Evolutionary conservation across 1,284 basidiomycete species (phyloP).

Genomic region (Moesziomyces globuligerus): DNA sequence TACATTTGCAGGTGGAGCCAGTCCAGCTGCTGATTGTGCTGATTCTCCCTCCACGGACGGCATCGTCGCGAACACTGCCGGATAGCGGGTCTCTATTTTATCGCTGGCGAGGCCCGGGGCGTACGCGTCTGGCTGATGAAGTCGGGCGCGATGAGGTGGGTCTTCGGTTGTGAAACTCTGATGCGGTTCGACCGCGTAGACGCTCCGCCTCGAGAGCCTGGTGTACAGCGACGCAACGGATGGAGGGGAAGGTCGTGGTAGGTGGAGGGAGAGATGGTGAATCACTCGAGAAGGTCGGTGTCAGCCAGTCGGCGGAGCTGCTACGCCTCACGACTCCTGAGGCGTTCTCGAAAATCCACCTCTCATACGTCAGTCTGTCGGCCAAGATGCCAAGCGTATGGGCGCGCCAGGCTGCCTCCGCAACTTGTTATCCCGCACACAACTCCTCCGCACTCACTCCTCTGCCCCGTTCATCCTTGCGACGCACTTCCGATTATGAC

Average conservation of each 20-base stretch:
- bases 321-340: neutral
- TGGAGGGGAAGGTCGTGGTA: neutral
- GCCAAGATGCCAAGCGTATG: neutral
- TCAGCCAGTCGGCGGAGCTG: neutral
- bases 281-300: neutral
- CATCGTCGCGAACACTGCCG: too few species aligned
- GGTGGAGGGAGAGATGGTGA: neutral
- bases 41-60: neutral
- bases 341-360: neutral
- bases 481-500: too few species aligned
- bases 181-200: too few species aligned
- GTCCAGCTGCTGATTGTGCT: neutral
- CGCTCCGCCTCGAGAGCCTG: too few species aligned
- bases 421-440: too few species aligned
- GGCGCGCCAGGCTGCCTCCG: neutral
- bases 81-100: too few species aligned
- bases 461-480: too few species aligned
- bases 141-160: neutral
- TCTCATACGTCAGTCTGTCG: neutral
- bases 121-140: neutral
- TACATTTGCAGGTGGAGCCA: neutral
- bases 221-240: too few species aligned
- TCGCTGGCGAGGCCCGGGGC: neutral
- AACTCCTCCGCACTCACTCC: too few species aligned
- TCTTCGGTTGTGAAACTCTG: too few species aligned